Evolutionary conservation across 768 basidiomycete genomes (phyloP), one percentile per base, ranked within the genome.

Genomic region (Asterophora parasitica): DNA sequence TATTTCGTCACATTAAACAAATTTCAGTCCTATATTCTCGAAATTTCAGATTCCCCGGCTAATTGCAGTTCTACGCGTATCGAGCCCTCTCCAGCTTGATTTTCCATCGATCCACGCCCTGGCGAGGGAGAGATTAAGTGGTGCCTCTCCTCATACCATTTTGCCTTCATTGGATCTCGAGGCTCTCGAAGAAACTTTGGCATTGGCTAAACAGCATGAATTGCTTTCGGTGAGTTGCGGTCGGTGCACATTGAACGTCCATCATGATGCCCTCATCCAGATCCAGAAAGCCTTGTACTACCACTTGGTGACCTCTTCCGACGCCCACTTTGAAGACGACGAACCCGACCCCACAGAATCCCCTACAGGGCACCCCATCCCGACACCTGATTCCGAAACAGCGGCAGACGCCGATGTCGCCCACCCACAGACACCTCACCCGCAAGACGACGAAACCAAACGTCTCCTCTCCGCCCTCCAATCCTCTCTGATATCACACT

Each of bases 261-360:
- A 36, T 6, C 28, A 4, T 19, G 3, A 28, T 30, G 45, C 27
- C 15, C 35, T 16, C 11, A 49, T 39, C 8, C 16, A 84, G 83
- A 71, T 80, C 44, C 74, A 74, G 59, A 87, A 85, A 52, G 73
- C 77, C 4, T 65, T 86, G 26, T 71, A 82, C 48, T 88, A 89
- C 61, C 76, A 71, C 56, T 68, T 85, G 23, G 75, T 85, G 51
- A 79, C 81, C 2, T 51, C 57, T 36, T 50, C 58, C 33, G 48
- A 45, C 34, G 50, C 48, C 12, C 48, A 48, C 20, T 43, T 44
- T 2, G 47, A 57, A 33, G 32, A 47, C 4, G 41, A 32, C 42
- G 44, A 44, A 26, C 51, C 7, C 27, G 46, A 42, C 41, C 38
- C 40, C 27, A 32, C 12, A 23, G 23, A 23, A 6, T 4, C 4